phyloP scores from a whole-genome alignment of 176 grass and related monocot species.

The Cenchrus fungigraminus region DNA sequence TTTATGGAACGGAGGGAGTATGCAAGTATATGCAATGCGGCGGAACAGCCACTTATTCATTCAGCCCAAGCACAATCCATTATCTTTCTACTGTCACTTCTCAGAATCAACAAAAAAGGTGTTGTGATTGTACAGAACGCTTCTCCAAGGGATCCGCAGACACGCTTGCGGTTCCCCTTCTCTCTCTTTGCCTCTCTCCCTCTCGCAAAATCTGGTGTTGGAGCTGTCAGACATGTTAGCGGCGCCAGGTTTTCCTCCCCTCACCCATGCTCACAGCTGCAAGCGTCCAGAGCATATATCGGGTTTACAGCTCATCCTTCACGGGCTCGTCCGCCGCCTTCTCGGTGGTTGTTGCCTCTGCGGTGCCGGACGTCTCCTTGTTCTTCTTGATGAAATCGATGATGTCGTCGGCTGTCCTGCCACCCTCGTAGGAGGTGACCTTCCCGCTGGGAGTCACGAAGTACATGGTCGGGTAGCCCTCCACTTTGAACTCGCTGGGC shows the following conservation, averaged over 20 bases:
- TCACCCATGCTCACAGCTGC: constrained; percentile 24
- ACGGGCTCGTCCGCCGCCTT: constrained; percentile 32
- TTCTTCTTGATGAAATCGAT: constrained; percentile 70
- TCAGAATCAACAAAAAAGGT: constrained; percentile 41
- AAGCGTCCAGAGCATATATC: neutral
- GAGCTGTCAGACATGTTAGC: constrained; percentile 47
- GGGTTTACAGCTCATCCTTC: constrained; percentile 69
- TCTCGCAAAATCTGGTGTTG: constrained; percentile 44
- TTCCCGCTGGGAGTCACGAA: constrained; percentile 80
- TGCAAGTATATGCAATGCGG: neutral
- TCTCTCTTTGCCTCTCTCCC: neutral
- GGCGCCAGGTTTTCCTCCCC: constrained; percentile 20
- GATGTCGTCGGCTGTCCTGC: constrained; percentile 67
- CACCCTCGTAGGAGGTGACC: constrained; percentile 47
- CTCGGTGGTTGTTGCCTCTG: neutral
- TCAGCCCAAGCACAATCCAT: neutral
- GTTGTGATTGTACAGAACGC: constrained; percentile 45
- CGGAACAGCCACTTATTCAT: constrained; percentile 37
- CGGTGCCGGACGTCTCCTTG: constrained; percentile 46
- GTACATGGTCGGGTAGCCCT: constrained; percentile 91
- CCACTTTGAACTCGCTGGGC: constrained; percentile 60
- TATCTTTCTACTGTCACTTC: constrained; percentile 18
- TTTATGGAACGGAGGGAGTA: no score
- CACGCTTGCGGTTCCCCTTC: neutral
- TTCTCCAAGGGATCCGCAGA: constrained; percentile 35